Evolutionary conservation across 305 asterid genomes (phyloP), one percentile per base, ranked within the genome.

Genomic region (Nicotiana rustica): DNA sequence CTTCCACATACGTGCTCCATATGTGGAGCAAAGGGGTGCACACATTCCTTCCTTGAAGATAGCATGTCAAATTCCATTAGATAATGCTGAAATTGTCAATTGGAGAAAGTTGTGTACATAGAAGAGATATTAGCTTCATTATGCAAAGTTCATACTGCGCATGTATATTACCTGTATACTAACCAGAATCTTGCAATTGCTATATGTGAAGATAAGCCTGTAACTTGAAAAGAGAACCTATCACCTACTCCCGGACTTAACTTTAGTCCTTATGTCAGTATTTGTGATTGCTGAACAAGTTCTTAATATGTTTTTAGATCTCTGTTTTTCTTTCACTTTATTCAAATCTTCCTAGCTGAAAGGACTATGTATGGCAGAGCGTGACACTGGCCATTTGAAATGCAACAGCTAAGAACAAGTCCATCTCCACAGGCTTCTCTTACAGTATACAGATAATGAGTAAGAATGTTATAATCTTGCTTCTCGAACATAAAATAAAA

Each of bases 1-100:
- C 98, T 87, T 73, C 97, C 96, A 25, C 98, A 92, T 80, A 90
- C 17, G 57, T 92, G 94, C 90, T 92, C 98, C 91, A 78, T 86
- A 64, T 91, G 84, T 13, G 94, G 96, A 83, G 91, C 91, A 82
- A 92, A 92, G 25, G 94, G 91, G 2, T 36, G 83, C 79, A 89
- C 67, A 82, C 97, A 93, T 33, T 83, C 84, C 41, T 91, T 85
- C 91, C 97, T 91, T 73, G 83, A 84, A 12, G 33, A 84, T 55
- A 61, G 10, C 44, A 76, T 69, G 62, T 57, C 62, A 77, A 56
- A 38, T 4, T 79, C 29, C 79, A 75, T 49, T 75, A 49, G 79
- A 75, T 13, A 25, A 21, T 73, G 60, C 21, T 44, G 35, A 69
- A 70, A 70, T 19, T 41, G 10, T 10, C 78, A 70, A 70, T 47